Conservation (phyloP, 345 rosid species). For the Eucalyptus shirleyi region DNA sequence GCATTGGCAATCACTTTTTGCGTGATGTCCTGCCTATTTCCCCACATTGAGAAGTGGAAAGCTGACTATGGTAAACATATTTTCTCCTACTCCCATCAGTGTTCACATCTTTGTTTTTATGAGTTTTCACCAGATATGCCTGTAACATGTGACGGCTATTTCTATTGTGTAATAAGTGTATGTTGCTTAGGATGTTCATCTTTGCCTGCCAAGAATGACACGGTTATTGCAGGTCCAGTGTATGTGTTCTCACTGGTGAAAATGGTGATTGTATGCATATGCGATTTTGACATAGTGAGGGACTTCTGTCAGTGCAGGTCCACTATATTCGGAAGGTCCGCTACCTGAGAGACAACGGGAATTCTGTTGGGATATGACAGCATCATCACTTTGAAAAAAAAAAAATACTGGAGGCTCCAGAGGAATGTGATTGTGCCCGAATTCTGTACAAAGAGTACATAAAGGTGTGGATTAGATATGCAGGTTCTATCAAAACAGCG, state of each 20-base stretch:
- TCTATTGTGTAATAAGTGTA: background rate
- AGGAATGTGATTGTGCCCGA: constrained; percentile 14
- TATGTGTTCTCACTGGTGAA: background rate
- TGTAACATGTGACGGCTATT: background rate
- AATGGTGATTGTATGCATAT: background rate
- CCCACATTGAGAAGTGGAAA: background rate
- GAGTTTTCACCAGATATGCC: background rate
- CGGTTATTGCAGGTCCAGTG: background rate
- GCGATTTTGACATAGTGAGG: background rate
- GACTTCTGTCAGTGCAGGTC: background rate
- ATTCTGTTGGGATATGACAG: background rate
- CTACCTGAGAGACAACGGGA: background rate
- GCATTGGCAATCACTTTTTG: background rate
- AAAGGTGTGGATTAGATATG: background rate
- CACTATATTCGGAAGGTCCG: background rate
- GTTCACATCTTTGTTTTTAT: background rate
- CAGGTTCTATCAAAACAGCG: background rate
- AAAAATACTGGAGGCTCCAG: constrained; percentile 7
- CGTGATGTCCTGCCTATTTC: background rate
- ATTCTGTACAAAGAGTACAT: constrained; percentile 2
- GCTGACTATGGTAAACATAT: background rate
- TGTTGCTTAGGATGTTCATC: background rate
- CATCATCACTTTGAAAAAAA: background rate
- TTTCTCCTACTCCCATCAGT: background rate
- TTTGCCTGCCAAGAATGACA: background rate